These are phyloP conservation scores for Gyrodon lividus DNA, from an alignment of 768 basidiomycete species.

Conservation along the genomic window DNA sequence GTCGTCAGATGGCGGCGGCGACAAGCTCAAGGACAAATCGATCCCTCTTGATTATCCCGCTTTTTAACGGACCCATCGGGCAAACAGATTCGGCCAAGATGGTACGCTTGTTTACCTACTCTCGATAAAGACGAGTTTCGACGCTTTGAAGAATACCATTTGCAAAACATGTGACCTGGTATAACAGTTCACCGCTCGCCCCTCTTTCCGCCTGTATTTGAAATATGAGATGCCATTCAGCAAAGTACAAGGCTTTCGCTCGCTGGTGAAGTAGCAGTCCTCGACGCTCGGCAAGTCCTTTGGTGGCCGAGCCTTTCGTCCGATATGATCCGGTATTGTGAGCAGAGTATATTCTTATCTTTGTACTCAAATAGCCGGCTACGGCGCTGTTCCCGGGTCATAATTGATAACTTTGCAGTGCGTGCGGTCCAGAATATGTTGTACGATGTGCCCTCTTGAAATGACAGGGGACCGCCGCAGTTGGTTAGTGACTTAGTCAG, in stretches of 20 bases:
- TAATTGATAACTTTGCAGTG: constrained; percentile 4
- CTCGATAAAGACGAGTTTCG: too few relatives aligned
- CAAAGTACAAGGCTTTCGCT: background rate
- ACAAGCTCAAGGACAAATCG: too few relatives aligned
- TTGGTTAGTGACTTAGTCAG: constrained; percentile 5
- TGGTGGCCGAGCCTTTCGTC: background rate
- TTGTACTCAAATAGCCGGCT: background rate
- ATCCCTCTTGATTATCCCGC: too few relatives aligned
- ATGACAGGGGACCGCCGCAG: constrained; percentile 6
- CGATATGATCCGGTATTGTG: background rate
- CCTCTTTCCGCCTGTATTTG: background rate
- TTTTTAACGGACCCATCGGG: too few relatives aligned
- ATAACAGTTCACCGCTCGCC: too few relatives aligned
- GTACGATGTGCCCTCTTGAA: constrained; percentile 4
- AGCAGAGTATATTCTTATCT: background rate
- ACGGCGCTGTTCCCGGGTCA: background rate
- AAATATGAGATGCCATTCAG: background rate
- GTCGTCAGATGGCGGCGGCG: too few relatives aligned
- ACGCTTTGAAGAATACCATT: too few relatives aligned
- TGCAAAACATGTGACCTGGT: too few relatives aligned
- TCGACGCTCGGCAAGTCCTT: background rate
- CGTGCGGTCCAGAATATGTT: background rate
- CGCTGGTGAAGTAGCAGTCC: background rate
- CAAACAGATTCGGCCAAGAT: too few relatives aligned
- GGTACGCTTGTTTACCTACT: too few relatives aligned